Evolutionary conservation across 257 asterid species (phyloP).

Genomic region (Solanum sitiens): DNA sequence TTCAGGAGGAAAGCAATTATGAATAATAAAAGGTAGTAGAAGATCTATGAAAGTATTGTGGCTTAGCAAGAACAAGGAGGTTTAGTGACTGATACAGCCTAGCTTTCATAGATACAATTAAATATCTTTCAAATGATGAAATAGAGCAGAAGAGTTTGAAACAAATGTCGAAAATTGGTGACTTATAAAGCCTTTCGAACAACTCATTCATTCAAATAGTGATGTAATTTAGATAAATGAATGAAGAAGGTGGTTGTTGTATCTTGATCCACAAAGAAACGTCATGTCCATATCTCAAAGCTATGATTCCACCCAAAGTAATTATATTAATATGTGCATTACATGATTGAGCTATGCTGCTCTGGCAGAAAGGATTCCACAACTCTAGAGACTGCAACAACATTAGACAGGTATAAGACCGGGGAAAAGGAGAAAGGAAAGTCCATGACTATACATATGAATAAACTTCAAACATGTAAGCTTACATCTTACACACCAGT

Average conservation of each 20-base stretch:
- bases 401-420: neutral
- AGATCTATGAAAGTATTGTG: neutral
- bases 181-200: neutral
- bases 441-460: neutral
- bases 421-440: neutral
- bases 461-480: neutral
- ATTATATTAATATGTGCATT: slow-evolving; percentile 19
- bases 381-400: slow-evolving; percentile 25
- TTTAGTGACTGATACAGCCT: neutral
- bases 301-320: slow-evolving; percentile 17
- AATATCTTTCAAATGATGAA: neutral
- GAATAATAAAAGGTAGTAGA: neutral
- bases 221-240: neutral
- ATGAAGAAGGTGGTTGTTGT: neutral
- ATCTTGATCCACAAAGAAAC: neutral
- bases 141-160: neutral
- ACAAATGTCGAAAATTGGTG: neutral
- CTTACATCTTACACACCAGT: neutral
- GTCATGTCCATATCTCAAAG: slow-evolving; percentile 31
- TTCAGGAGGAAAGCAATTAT: neutral
- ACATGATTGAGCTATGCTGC: slow-evolving; percentile 13
- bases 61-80: neutral
- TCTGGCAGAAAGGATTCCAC: slow-evolving; percentile 30
- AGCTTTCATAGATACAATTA: neutral
- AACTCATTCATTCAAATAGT: neutral